phyloP scores from a whole-genome alignment of 23 red algal genomes.

The Gracilaria gracilis region DNA sequence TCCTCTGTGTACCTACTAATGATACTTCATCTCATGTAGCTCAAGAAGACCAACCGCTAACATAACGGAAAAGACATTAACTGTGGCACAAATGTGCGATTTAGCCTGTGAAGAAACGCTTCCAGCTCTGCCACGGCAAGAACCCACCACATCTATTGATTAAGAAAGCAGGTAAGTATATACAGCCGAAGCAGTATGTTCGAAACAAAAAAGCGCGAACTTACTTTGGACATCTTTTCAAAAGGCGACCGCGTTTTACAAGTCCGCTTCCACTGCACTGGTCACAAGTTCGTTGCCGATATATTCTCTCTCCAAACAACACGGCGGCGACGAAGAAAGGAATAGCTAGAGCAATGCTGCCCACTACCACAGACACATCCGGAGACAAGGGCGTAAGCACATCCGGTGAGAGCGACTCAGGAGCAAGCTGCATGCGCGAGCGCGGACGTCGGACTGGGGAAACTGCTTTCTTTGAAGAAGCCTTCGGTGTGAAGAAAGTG shows the following conservation, averaged over 20 bases:
- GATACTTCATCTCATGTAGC: too few species aligned
- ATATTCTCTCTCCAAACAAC: slow-evolving; percentile 79
- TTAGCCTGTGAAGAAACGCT: slow-evolving; percentile 71
- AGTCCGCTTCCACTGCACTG: slow-evolving; percentile 71
- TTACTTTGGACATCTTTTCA: slow-evolving; percentile 49
- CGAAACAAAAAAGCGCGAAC: not conserved
- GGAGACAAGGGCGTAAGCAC: slow-evolving; percentile 14
- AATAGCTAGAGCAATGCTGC: slow-evolving; percentile 55
- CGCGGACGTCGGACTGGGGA: not conserved
- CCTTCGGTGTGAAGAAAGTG: not conserved
- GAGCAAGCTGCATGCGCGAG: slow-evolving; percentile 16
- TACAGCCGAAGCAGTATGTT: not conserved
- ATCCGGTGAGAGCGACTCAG: slow-evolving; percentile 22
- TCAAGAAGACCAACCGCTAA: too few species aligned
- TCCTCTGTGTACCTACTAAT: too few species aligned
- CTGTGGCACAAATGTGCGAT: not conserved
- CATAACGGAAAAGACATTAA: too few species aligned
- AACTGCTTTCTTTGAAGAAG: not conserved
- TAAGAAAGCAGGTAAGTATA: not conserved
- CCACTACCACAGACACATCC: slow-evolving; percentile 40
- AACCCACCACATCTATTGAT: slow-evolving; percentile 64
- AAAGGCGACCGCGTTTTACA: slow-evolving; percentile 16
- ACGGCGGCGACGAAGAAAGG: slow-evolving; percentile 81
- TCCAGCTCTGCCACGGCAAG: slow-evolving; percentile 81
- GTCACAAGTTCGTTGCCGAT: slow-evolving; percentile 64